Base-by-base conservation (phyloP, 345 rosid species). In the Iberis pinnata region DNA sequence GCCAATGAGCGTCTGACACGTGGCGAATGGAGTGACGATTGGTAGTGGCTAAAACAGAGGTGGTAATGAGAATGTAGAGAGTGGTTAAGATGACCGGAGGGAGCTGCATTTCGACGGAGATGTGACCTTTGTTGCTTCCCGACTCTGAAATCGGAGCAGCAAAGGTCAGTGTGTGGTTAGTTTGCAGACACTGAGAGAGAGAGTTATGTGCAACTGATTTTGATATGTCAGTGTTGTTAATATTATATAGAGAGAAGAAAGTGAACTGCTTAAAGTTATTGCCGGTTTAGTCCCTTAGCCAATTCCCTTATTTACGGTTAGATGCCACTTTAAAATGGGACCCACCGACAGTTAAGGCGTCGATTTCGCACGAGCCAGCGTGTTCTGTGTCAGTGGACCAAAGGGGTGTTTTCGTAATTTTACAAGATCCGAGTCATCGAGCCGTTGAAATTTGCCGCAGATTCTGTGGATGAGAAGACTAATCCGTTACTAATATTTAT, bases 341-440 rank as follows among this genome's bases (percentile, higher is more conserved):
- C 78, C 89, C 67, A 75, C 71, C 75, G 83, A 67, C 88, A 45
- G 97, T 89, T 81, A 76, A 71, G 84, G 89, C 89, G 88, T 78
- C 74, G 78, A 60, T 60, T 60, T 60, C 83, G 85, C 83, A 8
- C 57, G 43, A 57, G 64, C 52, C 68, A 49, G 49, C 64, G 55
- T 38, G 64, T 47, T 26, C 26, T 29, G 12, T 46, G 63, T 58
- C 63, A 58, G 55, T 20, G 37, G 39, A 25, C 64, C 29, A 12
- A 25, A 45, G n/a, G 76, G 80, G 59, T 60, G 6, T 42, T 70
- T 49, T 12, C 58, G 65, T 60, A 8, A 43, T 47, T 49, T 11
- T 16, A 49, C 48, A 49, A 49, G 57, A 60, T n/a, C n/a, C n/a
- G n/a, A n/a, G n/a, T n/a, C n/a, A n/a, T n/a, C n/a, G n/a, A n/a